Base-by-base conservation (phyloP, 345 rosid species). In the Erysimum cheiranthoides region DNA sequence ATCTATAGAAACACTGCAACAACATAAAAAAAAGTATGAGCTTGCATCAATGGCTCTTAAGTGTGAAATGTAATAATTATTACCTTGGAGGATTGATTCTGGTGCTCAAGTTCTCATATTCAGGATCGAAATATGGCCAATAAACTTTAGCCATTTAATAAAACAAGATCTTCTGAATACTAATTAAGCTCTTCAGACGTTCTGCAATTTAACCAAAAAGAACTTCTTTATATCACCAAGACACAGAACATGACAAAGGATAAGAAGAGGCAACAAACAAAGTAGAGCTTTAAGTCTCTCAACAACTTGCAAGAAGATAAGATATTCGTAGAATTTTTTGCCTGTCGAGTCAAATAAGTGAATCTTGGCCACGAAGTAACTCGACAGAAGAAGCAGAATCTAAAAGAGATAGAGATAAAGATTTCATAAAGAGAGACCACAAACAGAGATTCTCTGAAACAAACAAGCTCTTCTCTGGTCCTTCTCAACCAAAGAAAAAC, bases 81-180 rank as follows among this genome's bases (percentile, higher is more conserved):
- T 73, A 93, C 98, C 97, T 91, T 43, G 98, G 98, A 58, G 98
- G 98, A 74, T 93, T 91, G 73, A 93, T 93, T 84, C 90, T 89
- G 68, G 80, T 73, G 84, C 92, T 93, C 77, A 91, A 71, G 85
- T 83, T 93, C 84, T 93, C 98, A 76, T 91, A 93, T 67, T 91
- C 98, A 30, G 98, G 98, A 85, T 93, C 98, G 8, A 93, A 93
- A 82, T 93, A 93, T 0, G 98, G 97, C 90, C 97, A 88, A 70
- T 88, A 91, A 52, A 85, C 86, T 71, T 61, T 86, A 62, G 96
- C 92, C 98, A 93, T 93, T 65, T 73, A 66, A 61, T 17, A 43
- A 63, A 54, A 18, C 53, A 47, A 71, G 54, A 27, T 36, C 53
- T 61, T 73, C 25, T 35, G 34, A 32, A 14, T 11, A 8, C 28